phyloP scores from a whole-genome alignment of 768 basidiomycete species.

The Pulveroboletus ravenelii region DNA sequence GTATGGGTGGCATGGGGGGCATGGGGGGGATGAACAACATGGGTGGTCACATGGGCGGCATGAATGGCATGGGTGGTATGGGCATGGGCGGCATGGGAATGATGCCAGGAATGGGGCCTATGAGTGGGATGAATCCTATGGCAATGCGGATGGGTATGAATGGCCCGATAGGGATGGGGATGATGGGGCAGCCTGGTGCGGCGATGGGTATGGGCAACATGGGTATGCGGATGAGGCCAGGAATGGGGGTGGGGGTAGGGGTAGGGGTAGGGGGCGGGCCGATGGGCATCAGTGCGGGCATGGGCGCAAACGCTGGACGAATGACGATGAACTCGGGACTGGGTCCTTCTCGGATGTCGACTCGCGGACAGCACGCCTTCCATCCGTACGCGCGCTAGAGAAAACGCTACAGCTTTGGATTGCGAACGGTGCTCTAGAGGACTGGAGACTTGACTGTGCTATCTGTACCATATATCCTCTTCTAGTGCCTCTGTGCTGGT shows the following conservation, averaged over 20 bases:
- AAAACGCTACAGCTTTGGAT: background rate
- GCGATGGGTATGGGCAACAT: conserved; percentile 25
- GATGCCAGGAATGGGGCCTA: conserved; percentile 29
- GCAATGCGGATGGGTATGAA: conserved; percentile 35
- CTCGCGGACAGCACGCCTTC: conserved; percentile 54
- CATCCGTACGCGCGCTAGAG: conserved; percentile 62
- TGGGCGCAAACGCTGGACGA: conserved; percentile 33
- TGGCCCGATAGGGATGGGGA: conserved; percentile 36
- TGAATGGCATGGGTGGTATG: conserved; percentile 19
- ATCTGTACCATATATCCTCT: conserved; percentile 31
- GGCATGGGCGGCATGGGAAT: conserved; percentile 35
- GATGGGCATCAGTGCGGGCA: conserved; percentile 32
- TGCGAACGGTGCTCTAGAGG: background rate
- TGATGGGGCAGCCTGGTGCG: conserved; percentile 27
- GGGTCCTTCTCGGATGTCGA: conserved; percentile 47
- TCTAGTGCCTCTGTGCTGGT: conserved; percentile 14
- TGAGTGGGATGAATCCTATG: conserved; percentile 29
- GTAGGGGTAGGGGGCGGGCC: conserved; percentile 37
- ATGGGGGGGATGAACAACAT: conserved; percentile 33
- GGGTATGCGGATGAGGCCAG: conserved; percentile 33
- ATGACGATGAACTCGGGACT: conserved; percentile 39
- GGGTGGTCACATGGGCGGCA: conserved; percentile 16
- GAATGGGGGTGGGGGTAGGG: conserved; percentile 41
- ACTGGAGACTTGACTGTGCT: background rate
- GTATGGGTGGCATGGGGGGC: conserved; percentile 39